Evolutionary conservation across 169 alveolate genomes (phyloP).

Genomic region (Cryptosporidium sp.): DNA sequence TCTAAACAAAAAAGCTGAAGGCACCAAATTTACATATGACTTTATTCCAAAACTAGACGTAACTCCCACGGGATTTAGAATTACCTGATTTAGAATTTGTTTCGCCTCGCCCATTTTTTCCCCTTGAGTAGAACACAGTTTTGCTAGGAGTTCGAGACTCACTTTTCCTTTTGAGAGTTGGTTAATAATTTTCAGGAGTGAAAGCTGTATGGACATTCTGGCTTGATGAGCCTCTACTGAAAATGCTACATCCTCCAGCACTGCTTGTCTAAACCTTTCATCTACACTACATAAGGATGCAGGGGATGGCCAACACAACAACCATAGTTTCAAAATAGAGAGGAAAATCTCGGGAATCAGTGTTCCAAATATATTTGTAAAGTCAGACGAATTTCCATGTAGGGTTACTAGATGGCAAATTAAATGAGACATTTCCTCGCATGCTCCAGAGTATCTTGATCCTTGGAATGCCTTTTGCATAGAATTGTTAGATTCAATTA

Average conservation of each 20-base stretch:
- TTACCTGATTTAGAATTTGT: conserved; percentile 34
- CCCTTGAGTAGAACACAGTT: conserved; percentile 9
- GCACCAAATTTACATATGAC: conserved; percentile 8
- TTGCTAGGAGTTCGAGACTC: neutral
- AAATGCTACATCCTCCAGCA: conserved; percentile 11
- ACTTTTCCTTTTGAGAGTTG: conserved; percentile 6
- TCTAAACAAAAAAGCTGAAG: conserved; percentile 23
- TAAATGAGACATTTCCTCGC: conserved; percentile 56
- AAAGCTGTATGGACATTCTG: conserved; percentile 12
- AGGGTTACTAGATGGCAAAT: conserved; percentile 33
- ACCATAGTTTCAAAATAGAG: conserved; percentile 39
- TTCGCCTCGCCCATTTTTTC: conserved; percentile 14
- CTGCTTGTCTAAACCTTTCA: neutral
- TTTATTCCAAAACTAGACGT: conserved; percentile 26
- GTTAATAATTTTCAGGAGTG: conserved; percentile 29
- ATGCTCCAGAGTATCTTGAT: conserved; percentile 8
- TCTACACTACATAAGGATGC: neutral
- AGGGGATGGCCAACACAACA: conserved; percentile 55
- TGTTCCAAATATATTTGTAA: neutral
- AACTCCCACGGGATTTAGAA: conserved; percentile 48
- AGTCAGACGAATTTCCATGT: conserved; percentile 6
- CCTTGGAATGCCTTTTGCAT: neutral
- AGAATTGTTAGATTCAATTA: neutral
- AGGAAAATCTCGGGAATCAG: conserved; percentile 9
- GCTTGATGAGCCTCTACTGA: conserved; percentile 40